Base-by-base conservation (phyloP, 2,329 filamentous ascomycete genomes). In the Anthostomella pinea region DNA sequence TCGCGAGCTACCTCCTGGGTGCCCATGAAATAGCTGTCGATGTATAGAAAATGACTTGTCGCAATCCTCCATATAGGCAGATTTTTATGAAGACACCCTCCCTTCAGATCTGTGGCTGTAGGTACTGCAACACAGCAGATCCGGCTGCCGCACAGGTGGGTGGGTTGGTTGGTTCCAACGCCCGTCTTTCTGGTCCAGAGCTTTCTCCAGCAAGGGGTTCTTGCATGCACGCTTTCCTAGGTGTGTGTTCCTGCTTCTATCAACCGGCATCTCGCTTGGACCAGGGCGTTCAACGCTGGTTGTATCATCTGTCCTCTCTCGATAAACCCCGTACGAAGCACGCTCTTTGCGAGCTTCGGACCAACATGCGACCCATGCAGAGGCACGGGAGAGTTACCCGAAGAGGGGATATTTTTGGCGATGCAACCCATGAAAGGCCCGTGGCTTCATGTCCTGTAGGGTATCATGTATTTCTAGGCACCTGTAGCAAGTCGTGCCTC, bases 61-160 rank as follows among this genome's bases (percentile, higher is more conserved):
- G n/a, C n/a, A n/a, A n/a, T n/a, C n/a, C n/a, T n/a, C n/a, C n/a
- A n/a, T n/a, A n/a, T n/a, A n/a, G n/a, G n/a, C n/a, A n/a, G n/a
- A n/a, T 30, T 21, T 24, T 22, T 14, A 35, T 38, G 32, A 15
- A 17, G 33, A 31, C 37, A 23, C 27, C 26, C 33, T 37, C 18
- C 31, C 39, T 39, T 35, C 32, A 39, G 38, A 41, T 41, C 35
- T 38, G n/a, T n/a, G n/a, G n/a, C n/a, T n/a, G n/a, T n/a, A n/a
- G n/a, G n/a, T 25, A 34, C 36, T 45, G 35, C 36, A 45, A 32
- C 35, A 8, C 29, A 31, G 17, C 37, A 38, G 30, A 39, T 38
- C 31, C 38, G 28, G 35, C 30, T 42, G 26, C 31, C 34, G 35
- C 30, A 33, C 38, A 17, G 23, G 33, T 35, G 35, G 35, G 31